These are phyloP conservation scores for Candida boidinii DNA, from an alignment of 805 yeast species.

Conservation along the genomic window DNA sequence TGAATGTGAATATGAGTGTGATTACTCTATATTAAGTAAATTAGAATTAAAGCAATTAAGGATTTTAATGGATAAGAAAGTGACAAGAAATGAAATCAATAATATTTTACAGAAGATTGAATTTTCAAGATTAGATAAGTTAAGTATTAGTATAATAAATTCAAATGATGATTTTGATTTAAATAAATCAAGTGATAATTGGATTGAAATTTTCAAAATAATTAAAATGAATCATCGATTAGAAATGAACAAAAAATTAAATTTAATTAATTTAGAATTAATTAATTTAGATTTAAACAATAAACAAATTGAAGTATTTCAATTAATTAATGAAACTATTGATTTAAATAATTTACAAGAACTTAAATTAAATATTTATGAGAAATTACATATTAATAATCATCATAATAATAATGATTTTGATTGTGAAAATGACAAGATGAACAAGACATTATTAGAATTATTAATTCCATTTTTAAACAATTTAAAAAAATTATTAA, in stretches of 20 bases:
- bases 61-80: too few species aligned
- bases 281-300: slow-evolving; percentile 16
- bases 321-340: slow-evolving; percentile 3
- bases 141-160: too few species aligned
- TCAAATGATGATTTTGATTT: too few species aligned
- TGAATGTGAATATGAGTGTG: too few species aligned
- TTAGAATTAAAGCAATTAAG: too few species aligned
- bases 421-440: neutral
- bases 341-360: slow-evolving; percentile 6
- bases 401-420: slow-evolving; percentile 8
- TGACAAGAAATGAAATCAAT: too few species aligned
- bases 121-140: too few species aligned
- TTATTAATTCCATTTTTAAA: slow-evolving; percentile 11
- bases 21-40: too few species aligned
- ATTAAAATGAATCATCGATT: too few species aligned
- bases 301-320: slow-evolving; percentile 7
- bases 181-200: too few species aligned
- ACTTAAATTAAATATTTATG: slow-evolving; percentile 13
- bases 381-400: slow-evolving; percentile 16
- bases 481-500: slow-evolving; percentile 9
- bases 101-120: too few species aligned
- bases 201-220: too few species aligned
- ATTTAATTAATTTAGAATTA: slow-evolving; percentile 11
- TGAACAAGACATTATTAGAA: slow-evolving; percentile 5
- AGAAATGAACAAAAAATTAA: slow-evolving; percentile 3